Conservation (phyloP, 306 rosid genomes). For the Ormosia semicastrata region DNA sequence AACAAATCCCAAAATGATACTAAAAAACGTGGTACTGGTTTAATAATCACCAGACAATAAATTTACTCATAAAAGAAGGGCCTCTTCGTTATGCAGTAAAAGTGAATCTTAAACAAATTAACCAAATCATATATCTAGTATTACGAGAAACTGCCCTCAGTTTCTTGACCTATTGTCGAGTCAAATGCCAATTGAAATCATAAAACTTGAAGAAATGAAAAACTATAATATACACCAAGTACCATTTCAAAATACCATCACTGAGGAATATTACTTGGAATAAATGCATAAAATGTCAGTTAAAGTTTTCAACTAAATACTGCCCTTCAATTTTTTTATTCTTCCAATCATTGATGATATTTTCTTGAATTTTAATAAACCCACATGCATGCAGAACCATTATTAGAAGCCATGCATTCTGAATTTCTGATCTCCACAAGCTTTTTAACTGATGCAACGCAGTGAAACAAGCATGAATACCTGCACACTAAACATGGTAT, state of each 20-base stretch:
- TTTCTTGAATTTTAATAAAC: background rate
- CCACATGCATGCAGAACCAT: background rate
- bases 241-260: slow-evolving; percentile 11
- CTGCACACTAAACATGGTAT: background rate
- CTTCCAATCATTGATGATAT: background rate
- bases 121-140: background rate
- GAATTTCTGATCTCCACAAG: background rate
- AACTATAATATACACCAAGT: background rate
- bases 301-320: background rate
- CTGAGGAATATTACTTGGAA: background rate
- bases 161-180: background rate
- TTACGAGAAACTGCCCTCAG: background rate
- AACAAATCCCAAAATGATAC: background rate
- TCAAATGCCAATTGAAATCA: background rate
- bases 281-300: background rate
- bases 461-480: background rate
- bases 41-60: background rate
- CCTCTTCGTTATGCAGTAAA: background rate
- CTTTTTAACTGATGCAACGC: background rate
- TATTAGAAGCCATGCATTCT: slow-evolving; percentile 1
- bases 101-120: background rate
- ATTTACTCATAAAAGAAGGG: background rate
- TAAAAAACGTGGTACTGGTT: background rate
- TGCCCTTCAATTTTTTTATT: background rate
- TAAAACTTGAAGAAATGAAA: background rate